Conservation (phyloP, 2,329 filamentous ascomycete species). For the Pseudopithomyces maydicus region DNA sequence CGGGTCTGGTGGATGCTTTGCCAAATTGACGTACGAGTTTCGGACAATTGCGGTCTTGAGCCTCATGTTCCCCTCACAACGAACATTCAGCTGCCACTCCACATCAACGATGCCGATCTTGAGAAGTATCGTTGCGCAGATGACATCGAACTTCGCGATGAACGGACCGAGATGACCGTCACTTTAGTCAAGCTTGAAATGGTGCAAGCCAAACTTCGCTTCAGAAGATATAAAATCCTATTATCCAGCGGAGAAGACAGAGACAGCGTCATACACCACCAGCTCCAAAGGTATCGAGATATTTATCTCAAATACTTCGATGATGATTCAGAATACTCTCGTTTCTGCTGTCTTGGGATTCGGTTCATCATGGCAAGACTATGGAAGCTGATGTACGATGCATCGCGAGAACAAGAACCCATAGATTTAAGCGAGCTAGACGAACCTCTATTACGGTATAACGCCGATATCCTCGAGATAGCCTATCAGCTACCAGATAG, state of each 20-base stretch:
- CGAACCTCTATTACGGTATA: slow-evolving; percentile 9
- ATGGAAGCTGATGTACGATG: slow-evolving; percentile 10
- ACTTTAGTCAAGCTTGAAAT: slow-evolving; percentile 14
- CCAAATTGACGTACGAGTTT: slow-evolving; percentile 13
- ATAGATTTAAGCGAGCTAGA: neutral
- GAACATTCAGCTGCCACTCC: slow-evolving; percentile 9
- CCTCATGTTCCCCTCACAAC: slow-evolving; percentile 13
- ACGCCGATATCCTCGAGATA: slow-evolving; percentile 14
- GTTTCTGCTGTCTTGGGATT: slow-evolving; percentile 6
- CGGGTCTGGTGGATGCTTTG: slow-evolving; percentile 19
- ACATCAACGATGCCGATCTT: slow-evolving; percentile 18
- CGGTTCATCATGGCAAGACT: slow-evolving; percentile 11
- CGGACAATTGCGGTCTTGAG: slow-evolving; percentile 16
- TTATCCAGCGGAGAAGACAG: neutral
- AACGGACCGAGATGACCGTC: slow-evolving; percentile 16
- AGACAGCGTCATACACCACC: neutral
- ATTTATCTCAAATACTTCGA: slow-evolving; percentile 11
- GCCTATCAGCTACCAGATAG: slow-evolving; percentile 13
- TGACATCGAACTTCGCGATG: neutral
- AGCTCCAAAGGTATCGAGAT: slow-evolving; percentile 9
- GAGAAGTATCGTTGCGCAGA: neutral
- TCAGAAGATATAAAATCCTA: neutral
- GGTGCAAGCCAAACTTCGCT: slow-evolving; percentile 1
- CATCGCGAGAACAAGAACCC: neutral
- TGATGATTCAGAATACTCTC: slow-evolving; percentile 5